Evolutionary conservation across 2,329 filamentous ascomycete genomes (phyloP), one percentile per base, ranked within the genome.

Genomic region (Chaetothyriales sp.): DNA sequence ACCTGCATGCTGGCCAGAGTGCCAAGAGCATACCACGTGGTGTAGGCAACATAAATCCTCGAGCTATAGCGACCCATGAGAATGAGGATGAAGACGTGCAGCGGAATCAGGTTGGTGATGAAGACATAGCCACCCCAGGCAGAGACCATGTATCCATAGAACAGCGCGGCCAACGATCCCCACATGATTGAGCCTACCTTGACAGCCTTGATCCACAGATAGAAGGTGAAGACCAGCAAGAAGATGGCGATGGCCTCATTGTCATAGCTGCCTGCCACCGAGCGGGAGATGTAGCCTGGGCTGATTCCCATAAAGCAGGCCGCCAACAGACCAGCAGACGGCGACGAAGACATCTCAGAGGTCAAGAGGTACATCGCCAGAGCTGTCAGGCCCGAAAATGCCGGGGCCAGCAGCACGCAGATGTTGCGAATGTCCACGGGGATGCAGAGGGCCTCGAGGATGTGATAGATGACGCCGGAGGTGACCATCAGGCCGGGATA

Each of bases 191-290:
- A 97, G 22, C 92, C 92, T 53, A 89, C 80, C 76, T 98, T 98
- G 61, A 98, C 78, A 18, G 92, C 88, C 78, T 97, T 97, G 73
- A 98, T 95, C 92, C 92, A 98, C 50, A 98, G 80, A 72, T 83
- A 98, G 72, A 98, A 98, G 67, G 92, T 98, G 69, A 95, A 95
- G 59, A 98, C 92, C 29, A 98, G 80, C 62, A 98, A 76, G 77
- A 98, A 98, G 67, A 98, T 98, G 64, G 92, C 89, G 73, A 98
- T 98, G 60, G 92, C 92, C 74, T 98, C 92, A 74, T 98, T 97
- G 70, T 98, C 92, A 73, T 98, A 98, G 69, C 89, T 95, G 66
- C 92, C 92, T 56, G 92, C 92, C 56, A 98, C 92, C 52, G 90
- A 97, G 69, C 92, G 81, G 60, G 90, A 97, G 68, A 98, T 98